Base-by-base conservation (phyloP, 1,284 basidiomycete species). In the Fomitopsis schrenkii region DNA sequence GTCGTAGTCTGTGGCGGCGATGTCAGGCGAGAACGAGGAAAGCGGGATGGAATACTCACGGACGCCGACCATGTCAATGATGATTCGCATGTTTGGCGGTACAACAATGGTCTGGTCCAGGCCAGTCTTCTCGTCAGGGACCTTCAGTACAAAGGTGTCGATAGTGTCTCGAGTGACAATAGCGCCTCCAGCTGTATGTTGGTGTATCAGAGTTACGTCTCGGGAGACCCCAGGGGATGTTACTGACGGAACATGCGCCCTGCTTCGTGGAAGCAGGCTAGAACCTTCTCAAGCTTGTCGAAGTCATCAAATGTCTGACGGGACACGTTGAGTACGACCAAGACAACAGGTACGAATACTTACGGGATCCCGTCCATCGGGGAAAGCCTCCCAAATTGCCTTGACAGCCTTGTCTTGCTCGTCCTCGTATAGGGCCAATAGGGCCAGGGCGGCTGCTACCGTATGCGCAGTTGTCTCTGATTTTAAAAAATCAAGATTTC, bases 211-310 rank as follows among this genome's bases (percentile, higher is more conserved):
- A 57, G 45, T 41, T 8, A 10, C 0, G 5, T 36, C n/a, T 1
- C 15, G 30, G 7, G n/a, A 22, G 36, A 33, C 15, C 5, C 3
- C 28, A 35, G n/a, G 22, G 17, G 26, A 14, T 33, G 17, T 30
- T 44, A 22, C 53, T n/a, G 17, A 68, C 67, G 67, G 48, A 59
- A 68, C 15, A 67, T 46, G 4, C 67, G 64, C 5, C 64, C 52
- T 4, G 67, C 59, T 41, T 68, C 67, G 33, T 62, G 57, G 58
- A 68, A 67, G 48, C 66, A 67, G 33, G 63, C 58, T 4, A 63
- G 42, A 8, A 57, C 62, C 30, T 62, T 62, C 44, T 64, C 58
- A 10, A 63, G 42, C 41, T 58, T 57, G 10, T 26, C 15, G 19
- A 50, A 64, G 40, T 68, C 62, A 14, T 59, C 62, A 45, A 59